Base-by-base conservation (phyloP, 441 rosid genomes). In the Syzygium syzygioides region DNA sequence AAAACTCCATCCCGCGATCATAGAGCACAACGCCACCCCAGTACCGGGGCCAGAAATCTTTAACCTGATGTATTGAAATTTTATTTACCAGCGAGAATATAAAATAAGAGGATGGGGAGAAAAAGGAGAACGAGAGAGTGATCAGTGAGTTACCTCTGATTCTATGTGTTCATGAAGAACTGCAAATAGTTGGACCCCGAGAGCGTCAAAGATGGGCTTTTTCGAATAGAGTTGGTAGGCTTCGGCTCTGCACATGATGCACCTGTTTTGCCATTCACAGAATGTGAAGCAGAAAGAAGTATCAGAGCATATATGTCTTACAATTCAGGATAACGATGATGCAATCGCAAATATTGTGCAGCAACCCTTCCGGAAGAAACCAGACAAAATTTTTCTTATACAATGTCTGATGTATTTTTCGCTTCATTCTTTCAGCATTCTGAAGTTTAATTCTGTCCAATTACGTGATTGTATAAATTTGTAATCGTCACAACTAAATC, bases 231-330 rank as follows among this genome's bases (percentile, higher is more conserved):
- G 92, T 89, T 93, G 96, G 91, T 95, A 93, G 68, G 96, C 97
- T 91, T 95, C 98, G 55, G 96, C 97, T 93, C 97, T 89, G 92
- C 98, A 94, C 97, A 94, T 96, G 89, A 95, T 93, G 90, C 97
- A 95, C 91, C 97, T 96, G 93, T 92, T 91, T 71, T 85, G n/a
- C 60, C 54, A 76, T 66, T 55, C 86, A 45, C 4, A 85, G 26
- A 25, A 55, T 50, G 62, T 55, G 60, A 25, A 85, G 55, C 15
- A 54, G 57, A 53, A 85, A n/a, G 48, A 64, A 30, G 64, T 71
- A 71, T 71, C 80, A 71, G 80, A 71, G 8, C 50, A 5, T 71
- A 37, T 5, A 71, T 37, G 80, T 41, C 41, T 20, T 71, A 71
- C 50, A 71, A 37, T 71, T 37, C 25, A 15, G 15, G 15, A 37